A percentile compares a stretch with the other conserved stretches of the same genome.
These are phyloP conservation scores for Bertia moriformis DNA, from an alignment of 2,329 filamentous ascomycete species.

Conservation along the genomic window DNA sequence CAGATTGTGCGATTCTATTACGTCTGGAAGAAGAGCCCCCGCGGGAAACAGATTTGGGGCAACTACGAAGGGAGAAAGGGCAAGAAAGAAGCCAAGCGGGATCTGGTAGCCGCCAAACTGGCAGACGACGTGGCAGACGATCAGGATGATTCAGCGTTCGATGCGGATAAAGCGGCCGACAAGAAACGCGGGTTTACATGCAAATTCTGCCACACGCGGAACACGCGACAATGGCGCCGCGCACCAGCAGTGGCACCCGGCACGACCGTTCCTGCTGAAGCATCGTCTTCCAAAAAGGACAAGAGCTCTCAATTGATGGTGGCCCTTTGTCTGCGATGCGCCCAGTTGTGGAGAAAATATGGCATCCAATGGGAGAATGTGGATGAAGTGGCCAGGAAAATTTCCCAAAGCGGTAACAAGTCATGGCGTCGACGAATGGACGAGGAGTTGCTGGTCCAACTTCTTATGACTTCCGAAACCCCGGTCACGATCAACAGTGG, in stretches of 20 bases:
- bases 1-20: constrained; percentile 64
- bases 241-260: constrained; percentile 56
- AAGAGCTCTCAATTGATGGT: constrained; percentile 43
- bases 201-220: constrained; percentile 52
- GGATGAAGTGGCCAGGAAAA: constrained; percentile 57
- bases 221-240: constrained; percentile 56
- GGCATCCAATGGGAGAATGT: constrained; percentile 60
- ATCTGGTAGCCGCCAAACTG: constrained; percentile 38
- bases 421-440: constrained; percentile 56
- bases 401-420: constrained; percentile 46
- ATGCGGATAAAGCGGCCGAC: constrained; percentile 48
- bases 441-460: constrained; percentile 47
- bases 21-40: constrained; percentile 62
- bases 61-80: constrained; percentile 54
- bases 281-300: constrained; percentile 38
- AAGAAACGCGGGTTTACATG: constrained; percentile 56
- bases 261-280: constrained; percentile 33
- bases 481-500: constrained; percentile 4
- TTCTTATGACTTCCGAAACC: constrained; percentile 24
- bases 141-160: constrained; percentile 61
- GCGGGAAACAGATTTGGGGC: constrained; percentile 56
- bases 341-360: constrained; percentile 58
- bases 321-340: constrained; percentile 56
- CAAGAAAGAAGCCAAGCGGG: constrained; percentile 46
- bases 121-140: constrained; percentile 60